Conservation (phyloP, 2,329 filamentous ascomycete species). For the Periconia digitata region DNA sequence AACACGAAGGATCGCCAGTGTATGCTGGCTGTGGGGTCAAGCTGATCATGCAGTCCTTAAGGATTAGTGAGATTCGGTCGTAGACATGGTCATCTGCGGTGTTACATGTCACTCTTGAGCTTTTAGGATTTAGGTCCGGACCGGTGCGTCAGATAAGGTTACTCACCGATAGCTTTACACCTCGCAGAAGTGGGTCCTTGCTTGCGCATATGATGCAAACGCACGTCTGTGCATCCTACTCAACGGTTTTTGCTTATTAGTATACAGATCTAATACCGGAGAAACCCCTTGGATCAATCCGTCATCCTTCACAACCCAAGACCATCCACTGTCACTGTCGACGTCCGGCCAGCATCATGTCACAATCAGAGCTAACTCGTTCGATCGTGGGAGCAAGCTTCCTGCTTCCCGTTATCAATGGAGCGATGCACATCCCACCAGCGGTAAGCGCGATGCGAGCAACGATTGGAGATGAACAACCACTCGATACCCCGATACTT, state of each 20-base stretch:
- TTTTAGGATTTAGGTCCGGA: background rate
- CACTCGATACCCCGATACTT: background rate
- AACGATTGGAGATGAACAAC: background rate
- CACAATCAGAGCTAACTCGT: background rate
- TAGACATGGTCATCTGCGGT: background rate
- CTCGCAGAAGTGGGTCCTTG: background rate
- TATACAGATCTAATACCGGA: background rate
- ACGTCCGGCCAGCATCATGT: background rate
- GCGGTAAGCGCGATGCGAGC: background rate
- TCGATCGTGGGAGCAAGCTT: conserved; percentile 1
- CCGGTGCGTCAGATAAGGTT: background rate
- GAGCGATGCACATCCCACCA: background rate
- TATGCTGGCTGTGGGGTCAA: background rate
- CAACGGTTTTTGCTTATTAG: background rate
- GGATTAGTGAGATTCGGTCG: background rate
- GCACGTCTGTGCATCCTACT: background rate
- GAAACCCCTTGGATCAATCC: background rate
- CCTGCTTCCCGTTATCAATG: background rate
- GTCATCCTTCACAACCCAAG: background rate
- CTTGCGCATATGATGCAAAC: background rate
- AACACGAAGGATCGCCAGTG: background rate
- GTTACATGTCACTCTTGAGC: background rate
- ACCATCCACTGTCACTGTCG: background rate
- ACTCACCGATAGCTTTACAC: background rate
- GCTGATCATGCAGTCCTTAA: background rate